A percentile compares a stretch with the other conserved stretches of the same genome.
Evolutionary conservation across 106 monocot species (phyloP).

Genomic region (Dioscorea zingiberensis): DNA sequence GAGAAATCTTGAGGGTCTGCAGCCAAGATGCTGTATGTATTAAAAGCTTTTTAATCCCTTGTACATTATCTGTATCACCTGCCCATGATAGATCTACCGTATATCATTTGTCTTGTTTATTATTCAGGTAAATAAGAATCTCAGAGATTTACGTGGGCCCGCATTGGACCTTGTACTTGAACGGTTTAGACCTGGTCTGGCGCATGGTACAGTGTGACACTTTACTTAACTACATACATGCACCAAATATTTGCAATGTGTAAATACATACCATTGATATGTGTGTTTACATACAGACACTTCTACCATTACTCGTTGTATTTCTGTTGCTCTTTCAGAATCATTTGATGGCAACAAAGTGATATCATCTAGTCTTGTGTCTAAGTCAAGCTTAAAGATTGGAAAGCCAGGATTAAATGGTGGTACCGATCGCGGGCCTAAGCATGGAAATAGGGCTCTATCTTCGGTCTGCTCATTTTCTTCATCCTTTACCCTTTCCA

Average conservation of each 20-base stretch:
- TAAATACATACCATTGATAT: no score
- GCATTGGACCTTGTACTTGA: conserved; percentile 73
- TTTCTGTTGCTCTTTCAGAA: conserved; percentile 33
- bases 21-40: conserved; percentile 73
- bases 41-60: neutral
- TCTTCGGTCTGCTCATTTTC: conserved; percentile 26
- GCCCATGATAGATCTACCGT: neutral
- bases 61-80: neutral
- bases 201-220: conserved; percentile 34
- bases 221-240: neutral
- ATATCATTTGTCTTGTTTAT: neutral
- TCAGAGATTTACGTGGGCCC: conserved; percentile 80
- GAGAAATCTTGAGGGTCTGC: conserved; percentile 74
- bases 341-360: conserved; percentile 39
- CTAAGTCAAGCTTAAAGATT: conserved; percentile 46
- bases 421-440: conserved; percentile 46
- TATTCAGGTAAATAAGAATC: conserved; percentile 60
- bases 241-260: no score
- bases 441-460: conserved; percentile 41
- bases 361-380: conserved; percentile 25
- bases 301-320: neutral
- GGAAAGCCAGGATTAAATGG: conserved; percentile 48
- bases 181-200: conserved; percentile 52
- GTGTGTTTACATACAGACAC: neutral
- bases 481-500: neutral